Evolutionary conservation across 2,329 filamentous ascomycete species (phyloP).

Genomic region (Beauveria caledonica): DNA sequence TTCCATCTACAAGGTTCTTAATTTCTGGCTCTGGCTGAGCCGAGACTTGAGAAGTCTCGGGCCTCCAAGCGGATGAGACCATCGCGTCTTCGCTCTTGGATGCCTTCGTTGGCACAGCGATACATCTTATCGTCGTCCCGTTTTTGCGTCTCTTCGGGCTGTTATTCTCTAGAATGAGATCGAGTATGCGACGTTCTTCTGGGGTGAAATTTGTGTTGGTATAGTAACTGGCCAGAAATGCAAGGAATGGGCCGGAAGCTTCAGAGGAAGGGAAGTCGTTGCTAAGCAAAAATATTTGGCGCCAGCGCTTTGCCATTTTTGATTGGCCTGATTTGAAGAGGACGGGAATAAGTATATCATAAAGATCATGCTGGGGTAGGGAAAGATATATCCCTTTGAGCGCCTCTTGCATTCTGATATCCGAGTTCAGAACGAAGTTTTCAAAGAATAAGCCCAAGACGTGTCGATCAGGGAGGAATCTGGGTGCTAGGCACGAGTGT

Average conservation of each 20-base stretch:
- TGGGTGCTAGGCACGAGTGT: constrained; percentile 37
- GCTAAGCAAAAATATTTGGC: constrained; percentile 30
- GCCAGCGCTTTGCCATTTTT: constrained; percentile 38
- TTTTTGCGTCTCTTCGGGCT: not conserved
- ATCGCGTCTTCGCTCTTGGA: not conserved
- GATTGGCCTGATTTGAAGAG: constrained; percentile 41
- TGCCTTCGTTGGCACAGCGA: not conserved
- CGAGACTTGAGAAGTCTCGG: not conserved
- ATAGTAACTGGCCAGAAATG: constrained; percentile 39
- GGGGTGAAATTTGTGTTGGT: constrained; percentile 28
- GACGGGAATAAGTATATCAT: constrained; percentile 43
- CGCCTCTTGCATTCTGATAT: constrained; percentile 28
- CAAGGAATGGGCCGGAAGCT: constrained; percentile 39
- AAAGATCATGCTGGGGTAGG: constrained; percentile 35
- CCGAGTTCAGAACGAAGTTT: constrained; percentile 32
- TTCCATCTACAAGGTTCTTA: constrained; percentile 8
- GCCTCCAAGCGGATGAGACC: not conserved
- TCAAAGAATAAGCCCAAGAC: constrained; percentile 36
- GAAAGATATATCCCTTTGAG: constrained; percentile 38
- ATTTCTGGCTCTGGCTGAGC: not conserved
- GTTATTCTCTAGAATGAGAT: not conserved
- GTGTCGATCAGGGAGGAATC: constrained; percentile 33
- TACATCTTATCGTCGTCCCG: not conserved
- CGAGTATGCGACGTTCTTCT: constrained; percentile 24
- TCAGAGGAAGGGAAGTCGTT: constrained; percentile 34